These are phyloP conservation scores for Gynostemma pentaphyllum DNA, from an alignment of 306 rosid genomes.

Conservation along the genomic window DNA sequence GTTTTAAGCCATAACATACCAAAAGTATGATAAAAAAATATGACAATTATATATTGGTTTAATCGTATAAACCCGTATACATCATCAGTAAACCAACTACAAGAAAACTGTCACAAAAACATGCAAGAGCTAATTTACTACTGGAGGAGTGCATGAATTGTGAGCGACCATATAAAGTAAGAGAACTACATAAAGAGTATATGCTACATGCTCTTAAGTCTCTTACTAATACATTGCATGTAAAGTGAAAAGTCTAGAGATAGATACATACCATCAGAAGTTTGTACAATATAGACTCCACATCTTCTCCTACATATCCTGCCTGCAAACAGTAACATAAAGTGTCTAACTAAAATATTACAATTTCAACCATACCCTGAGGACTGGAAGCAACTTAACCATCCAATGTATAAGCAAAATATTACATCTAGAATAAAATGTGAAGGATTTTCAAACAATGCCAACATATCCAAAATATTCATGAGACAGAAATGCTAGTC, in stretches of 20 bases:
- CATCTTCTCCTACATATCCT: conserved; percentile 99
- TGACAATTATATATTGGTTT: too few relatives aligned
- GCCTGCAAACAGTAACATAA: conserved; percentile 45
- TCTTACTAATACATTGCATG: neutral
- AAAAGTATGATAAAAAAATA: too few relatives aligned
- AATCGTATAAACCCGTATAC: neutral
- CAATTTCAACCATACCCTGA: neutral
- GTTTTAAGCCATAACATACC: neutral
- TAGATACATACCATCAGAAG: conserved; percentile 57
- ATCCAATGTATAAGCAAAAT: neutral
- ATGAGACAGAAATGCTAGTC: neutral
- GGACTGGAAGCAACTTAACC: neutral
- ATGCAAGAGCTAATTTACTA: neutral
- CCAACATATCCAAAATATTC: neutral
- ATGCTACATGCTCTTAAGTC: neutral
- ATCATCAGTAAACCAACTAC: neutral
- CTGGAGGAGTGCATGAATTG: neutral
- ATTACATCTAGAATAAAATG: neutral
- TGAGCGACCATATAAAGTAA: too few relatives aligned
- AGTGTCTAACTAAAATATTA: neutral
- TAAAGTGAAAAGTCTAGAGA: neutral
- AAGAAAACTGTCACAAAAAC: neutral
- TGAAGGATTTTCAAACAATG: neutral
- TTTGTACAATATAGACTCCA: conserved; percentile 88
- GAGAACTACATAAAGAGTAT: neutral